These are phyloP conservation scores for Didymella glomerata DNA, from an alignment of 2,329 filamentous ascomycete species.

Conservation along the genomic window DNA sequence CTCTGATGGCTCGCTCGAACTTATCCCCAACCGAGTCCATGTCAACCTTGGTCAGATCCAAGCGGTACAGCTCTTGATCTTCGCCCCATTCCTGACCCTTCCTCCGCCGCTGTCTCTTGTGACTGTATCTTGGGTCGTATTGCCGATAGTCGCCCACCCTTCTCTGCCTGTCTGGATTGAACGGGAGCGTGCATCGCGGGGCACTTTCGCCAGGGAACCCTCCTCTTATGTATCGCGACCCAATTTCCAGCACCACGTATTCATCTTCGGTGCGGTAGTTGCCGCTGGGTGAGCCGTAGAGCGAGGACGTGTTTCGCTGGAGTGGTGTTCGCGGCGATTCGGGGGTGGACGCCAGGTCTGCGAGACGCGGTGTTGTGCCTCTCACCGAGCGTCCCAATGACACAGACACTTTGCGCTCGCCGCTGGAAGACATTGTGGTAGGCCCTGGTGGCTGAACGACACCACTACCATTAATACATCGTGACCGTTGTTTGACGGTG, in stretches of 20 bases:
- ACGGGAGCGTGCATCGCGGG: slow-evolving; percentile 75
- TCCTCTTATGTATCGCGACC: slow-evolving; percentile 77
- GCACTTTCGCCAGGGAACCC: slow-evolving; percentile 86
- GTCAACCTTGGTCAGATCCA: slow-evolving; percentile 76
- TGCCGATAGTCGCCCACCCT: slow-evolving; percentile 82
- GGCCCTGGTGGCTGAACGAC: slow-evolving; percentile 1
- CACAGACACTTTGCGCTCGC: slow-evolving; percentile 46
- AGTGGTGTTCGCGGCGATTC: slow-evolving; percentile 54
- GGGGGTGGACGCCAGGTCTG: slow-evolving; percentile 49
- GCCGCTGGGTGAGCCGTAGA: slow-evolving; percentile 65
- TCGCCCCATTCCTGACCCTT: slow-evolving; percentile 66
- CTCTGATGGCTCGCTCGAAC: slow-evolving; percentile 81
- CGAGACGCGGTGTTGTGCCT: slow-evolving; percentile 45
- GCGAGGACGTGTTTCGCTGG: slow-evolving; percentile 67
- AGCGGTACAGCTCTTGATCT: slow-evolving; percentile 78
- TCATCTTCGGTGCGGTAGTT: slow-evolving; percentile 74
- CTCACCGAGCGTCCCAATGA: slow-evolving; percentile 42
- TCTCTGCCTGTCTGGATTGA: slow-evolving; percentile 77
- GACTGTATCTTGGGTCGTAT: slow-evolving; percentile 66
- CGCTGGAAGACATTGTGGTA: slow-evolving; percentile 26
- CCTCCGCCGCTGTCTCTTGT: slow-evolving; percentile 59
- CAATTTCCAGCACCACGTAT: slow-evolving; percentile 84
- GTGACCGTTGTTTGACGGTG: neutral
- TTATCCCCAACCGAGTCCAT: slow-evolving; percentile 84
- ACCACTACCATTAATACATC: neutral